phyloP scores from a whole-genome alignment of 2,329 filamentous ascomycete genomes.

The Phaeosphaeriaceae sp. region DNA sequence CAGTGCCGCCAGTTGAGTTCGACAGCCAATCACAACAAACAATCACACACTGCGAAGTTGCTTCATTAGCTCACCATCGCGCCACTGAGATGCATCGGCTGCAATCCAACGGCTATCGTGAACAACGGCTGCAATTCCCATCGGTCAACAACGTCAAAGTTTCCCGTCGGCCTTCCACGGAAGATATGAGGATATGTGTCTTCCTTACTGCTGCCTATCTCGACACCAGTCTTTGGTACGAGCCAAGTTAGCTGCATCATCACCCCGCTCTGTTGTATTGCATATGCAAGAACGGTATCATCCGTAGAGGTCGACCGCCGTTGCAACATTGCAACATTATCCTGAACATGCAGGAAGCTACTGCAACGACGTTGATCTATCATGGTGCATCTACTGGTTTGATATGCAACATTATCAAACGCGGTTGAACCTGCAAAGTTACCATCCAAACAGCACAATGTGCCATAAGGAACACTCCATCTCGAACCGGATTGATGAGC shows the following conservation, averaged over 20 bases:
- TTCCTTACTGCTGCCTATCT: not conserved
- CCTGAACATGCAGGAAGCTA: not conserved
- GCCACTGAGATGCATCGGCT: not conserved
- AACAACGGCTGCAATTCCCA: not conserved
- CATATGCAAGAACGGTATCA: not conserved
- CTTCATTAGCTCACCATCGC: not conserved
- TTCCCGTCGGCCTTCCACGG: not conserved
- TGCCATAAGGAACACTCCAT: too few species aligned
- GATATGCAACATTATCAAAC: not conserved
- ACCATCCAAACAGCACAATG: not conserved
- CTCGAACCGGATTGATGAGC: too few species aligned
- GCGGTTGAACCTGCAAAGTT: not conserved
- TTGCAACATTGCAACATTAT: not conserved
- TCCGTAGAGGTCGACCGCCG: not conserved
- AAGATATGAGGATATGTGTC: not conserved
- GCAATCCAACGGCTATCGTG: conserved; percentile 1
- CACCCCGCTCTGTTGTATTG: not conserved
- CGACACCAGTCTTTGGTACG: not conserved
- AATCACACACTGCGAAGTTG: not conserved
- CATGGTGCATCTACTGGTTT: not conserved
- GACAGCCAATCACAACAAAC: not conserved
- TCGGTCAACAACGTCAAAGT: not conserved
- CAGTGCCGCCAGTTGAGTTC: not conserved
- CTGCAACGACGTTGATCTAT: not conserved
- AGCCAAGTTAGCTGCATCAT: not conserved